Evolutionary conservation across 306 rosid genomes (phyloP).

Genomic region (Hippophae gyantsensis): DNA sequence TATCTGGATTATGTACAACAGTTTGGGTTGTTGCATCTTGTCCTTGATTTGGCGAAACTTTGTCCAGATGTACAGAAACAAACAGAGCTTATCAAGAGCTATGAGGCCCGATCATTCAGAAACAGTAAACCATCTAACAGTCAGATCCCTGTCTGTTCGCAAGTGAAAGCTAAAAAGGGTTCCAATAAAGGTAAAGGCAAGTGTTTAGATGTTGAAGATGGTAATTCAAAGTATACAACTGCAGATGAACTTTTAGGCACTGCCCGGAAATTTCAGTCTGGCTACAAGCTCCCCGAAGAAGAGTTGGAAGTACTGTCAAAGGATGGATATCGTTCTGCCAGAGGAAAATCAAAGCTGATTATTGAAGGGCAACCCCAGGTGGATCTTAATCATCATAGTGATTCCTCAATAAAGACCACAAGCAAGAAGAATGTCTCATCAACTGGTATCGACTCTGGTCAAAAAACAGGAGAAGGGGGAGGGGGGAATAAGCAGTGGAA

Average conservation of each 20-base stretch:
- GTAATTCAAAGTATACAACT: conserved; percentile 31
- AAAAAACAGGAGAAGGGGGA: conserved; percentile 43
- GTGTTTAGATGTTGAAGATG: conserved; percentile 28
- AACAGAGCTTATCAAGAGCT: conserved; percentile 61
- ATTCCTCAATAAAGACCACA: conserved; percentile 24
- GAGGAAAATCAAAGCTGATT: conserved; percentile 37
- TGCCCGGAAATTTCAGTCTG: conserved; percentile 61
- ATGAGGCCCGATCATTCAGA: conserved; percentile 40
- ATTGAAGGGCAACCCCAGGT: conserved; percentile 20
- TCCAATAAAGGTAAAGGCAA: conserved; percentile 76
- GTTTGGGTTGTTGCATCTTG: conserved; percentile 82
- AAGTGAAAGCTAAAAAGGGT: conserved; percentile 30
- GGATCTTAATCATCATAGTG: conserved; percentile 30
- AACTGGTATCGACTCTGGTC: conserved; percentile 30
- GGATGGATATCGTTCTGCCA: conserved; percentile 62
- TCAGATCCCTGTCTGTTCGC: conserved; percentile 19
- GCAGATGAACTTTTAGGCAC: conserved; percentile 57
- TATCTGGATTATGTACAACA: conserved; percentile 68
- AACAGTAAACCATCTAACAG: conserved; percentile 32
- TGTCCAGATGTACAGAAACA: conserved; percentile 76
- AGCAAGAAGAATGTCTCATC: conserved; percentile 31
- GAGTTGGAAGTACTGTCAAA: conserved; percentile 51
- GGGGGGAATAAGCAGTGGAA: conserved; percentile 71
- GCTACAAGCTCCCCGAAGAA: conserved; percentile 46
- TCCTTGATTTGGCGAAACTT: conserved; percentile 70